Evolutionary conservation across 1,139 yeast species (phyloP), one percentile per base, ranked within the genome.

Genomic region (Protomyces gravidus): DNA sequence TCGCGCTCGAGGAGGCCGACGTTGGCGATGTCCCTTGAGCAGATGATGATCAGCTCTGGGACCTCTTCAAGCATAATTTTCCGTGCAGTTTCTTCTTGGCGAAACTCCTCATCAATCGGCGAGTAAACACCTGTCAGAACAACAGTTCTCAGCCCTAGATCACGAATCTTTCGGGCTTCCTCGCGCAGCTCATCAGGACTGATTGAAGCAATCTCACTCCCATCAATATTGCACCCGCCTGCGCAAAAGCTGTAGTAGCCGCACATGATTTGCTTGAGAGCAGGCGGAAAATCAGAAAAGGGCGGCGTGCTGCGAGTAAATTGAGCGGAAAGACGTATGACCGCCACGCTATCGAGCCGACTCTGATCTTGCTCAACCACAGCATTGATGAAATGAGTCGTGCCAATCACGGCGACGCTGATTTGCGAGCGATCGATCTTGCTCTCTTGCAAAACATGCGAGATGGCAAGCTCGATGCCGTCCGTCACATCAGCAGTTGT

Each of bases 351-450:
- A n/a, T 72, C 75, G 61, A 76, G 65, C 21, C 76, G 65, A 6
- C 73, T 71, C 19, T 65, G 63, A 63, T 76, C 78, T 55, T 74
- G 72, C 61, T 76, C 79, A 7, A 76, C 69, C 17, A 76, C 76
- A 2, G 79, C 78, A 67, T 76, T 76, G 61, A 76, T 75, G 67
- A 76, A 76, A 63, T 76, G 79, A 1, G 79, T 76, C 3, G 79
- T 76, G 17, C 79, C 79, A 53, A 76, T 76, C 0, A 78, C 74
- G 5, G 76, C 74, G 1, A 76, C 68, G 5, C 69, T 63, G 0
- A 76, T 71, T 17, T 75, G 73, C 0, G 64, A 47, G 33, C 68
- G 70, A n/a, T 60, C 46, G 17, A 67, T 64, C 28, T 63, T 55
- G 5, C 63, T 52, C 3, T 53, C 50, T 1, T 64, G 67, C 58